Conservation (phyloP, 441 rosid species). For the Eutrema salsugineum region DNA sequence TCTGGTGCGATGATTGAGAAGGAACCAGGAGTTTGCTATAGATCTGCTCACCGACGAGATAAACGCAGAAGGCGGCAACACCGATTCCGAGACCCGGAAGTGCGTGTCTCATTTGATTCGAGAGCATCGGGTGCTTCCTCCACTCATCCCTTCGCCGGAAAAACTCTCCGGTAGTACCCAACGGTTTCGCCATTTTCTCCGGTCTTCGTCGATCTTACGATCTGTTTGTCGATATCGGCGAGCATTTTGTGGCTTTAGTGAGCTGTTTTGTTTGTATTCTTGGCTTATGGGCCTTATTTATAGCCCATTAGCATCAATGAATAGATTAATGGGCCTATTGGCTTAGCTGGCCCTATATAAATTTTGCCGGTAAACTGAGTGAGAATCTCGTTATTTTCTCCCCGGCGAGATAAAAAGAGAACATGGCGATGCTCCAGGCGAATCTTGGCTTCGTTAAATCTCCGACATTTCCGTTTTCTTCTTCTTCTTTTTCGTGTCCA, state of each 20-base stretch:
- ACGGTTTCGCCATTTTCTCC: conserved; percentile 52
- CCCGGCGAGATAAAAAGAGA: conserved; percentile 1
- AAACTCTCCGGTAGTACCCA: conserved; percentile 88
- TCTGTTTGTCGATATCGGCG: background rate
- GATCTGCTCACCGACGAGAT: conserved; percentile 85
- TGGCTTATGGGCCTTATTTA: background rate
- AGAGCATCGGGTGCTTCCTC: conserved; percentile 91
- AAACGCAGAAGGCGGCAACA: conserved; percentile 83
- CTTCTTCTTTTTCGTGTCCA: background rate
- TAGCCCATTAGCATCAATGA: background rate
- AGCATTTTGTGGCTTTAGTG: background rate
- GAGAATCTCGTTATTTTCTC: background rate
- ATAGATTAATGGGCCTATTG: background rate
- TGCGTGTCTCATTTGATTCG: conserved; percentile 79
- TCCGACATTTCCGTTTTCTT: conserved; percentile 11
- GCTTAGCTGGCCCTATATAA: background rate
- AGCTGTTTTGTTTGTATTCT: background rate
- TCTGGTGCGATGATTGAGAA: conserved; percentile 46
- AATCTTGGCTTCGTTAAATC: conserved; percentile 24
- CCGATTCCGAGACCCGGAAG: conserved; percentile 90
- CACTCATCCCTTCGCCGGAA: conserved; percentile 91
- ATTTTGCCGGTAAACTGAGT: background rate
- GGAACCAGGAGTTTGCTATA: conserved; percentile 58
- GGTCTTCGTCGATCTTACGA: background rate
- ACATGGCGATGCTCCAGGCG: conserved; percentile 37